Percentiles rank a stretch among this genome's conserved stretches.
phyloP scores from a whole-genome alignment of 306 rosid species.

The Lagenaria siceraria region DNA sequence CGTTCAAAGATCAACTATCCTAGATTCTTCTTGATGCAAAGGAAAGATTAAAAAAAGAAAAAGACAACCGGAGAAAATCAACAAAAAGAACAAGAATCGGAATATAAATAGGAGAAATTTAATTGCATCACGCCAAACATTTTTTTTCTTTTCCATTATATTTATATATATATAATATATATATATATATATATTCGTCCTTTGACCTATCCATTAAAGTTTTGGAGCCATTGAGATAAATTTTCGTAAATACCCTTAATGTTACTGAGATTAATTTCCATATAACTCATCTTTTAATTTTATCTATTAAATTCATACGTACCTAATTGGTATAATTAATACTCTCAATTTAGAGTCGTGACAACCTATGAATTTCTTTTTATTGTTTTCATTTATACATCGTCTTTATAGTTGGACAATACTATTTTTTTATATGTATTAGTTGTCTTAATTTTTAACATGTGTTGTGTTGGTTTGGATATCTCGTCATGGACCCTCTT shows the following conservation, averaged over 20 bases:
- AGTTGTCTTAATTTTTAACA: too few species aligned
- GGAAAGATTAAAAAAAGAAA: neutral
- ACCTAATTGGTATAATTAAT: too few species aligned
- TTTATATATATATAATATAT: neutral
- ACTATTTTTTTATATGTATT: too few species aligned
- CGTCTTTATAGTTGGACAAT: too few species aligned
- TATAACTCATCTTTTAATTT: neutral
- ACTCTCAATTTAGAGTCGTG: too few species aligned
- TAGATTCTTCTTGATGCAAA: neutral
- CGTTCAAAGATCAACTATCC: neutral
- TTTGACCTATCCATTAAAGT: neutral
- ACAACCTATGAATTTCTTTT: too few species aligned
- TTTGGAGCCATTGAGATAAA: neutral
- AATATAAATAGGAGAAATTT: slow-evolving; percentile 3
- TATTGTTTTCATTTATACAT: too few species aligned
- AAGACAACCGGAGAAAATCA: neutral
- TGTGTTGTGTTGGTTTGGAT: too few species aligned
- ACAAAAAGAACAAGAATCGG: neutral
- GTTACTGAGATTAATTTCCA: neutral
- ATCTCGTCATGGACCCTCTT: too few species aligned
- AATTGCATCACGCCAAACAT: neutral
- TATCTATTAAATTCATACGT: neutral
- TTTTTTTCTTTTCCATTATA: neutral
- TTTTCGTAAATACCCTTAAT: neutral
- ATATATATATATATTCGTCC: neutral